These are phyloP conservation scores for Laguncularia racemosa DNA, from an alignment of 345 rosid species.

Conservation along the genomic window DNA sequence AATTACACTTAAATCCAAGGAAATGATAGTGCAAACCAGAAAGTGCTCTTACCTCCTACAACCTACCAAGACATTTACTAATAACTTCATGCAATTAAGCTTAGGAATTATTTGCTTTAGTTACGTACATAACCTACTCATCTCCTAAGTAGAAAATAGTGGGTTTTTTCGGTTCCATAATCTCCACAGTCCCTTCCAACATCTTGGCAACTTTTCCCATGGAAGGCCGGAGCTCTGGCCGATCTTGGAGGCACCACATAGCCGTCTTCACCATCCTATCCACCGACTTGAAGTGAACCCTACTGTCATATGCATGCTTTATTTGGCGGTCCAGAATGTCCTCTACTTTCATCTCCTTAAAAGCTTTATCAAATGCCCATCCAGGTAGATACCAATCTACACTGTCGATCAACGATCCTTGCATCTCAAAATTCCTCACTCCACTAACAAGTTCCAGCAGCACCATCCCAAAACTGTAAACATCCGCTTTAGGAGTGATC, in stretches of 20 bases:
- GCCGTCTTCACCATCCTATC: constrained; percentile 72
- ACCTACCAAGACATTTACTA: no score
- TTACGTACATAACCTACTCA: constrained; percentile 9
- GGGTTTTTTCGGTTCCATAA: constrained; percentile 57
- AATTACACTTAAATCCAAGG: no score
- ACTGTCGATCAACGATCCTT: constrained; percentile 35
- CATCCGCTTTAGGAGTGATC: constrained; percentile 55
- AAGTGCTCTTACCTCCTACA: no score
- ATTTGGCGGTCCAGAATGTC: constrained; percentile 54
- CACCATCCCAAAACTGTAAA: constrained; percentile 74
- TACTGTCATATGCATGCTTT: constrained; percentile 40
- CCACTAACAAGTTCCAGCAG: constrained; percentile 54
- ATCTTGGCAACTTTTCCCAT: constrained; percentile 78
- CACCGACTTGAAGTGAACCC: constrained; percentile 43
- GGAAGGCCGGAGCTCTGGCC: constrained; percentile 50
- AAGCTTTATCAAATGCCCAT: constrained; percentile 66
- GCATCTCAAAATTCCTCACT: constrained; percentile 40
- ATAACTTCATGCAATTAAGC: no score
- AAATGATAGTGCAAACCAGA: no score
- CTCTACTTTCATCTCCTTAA: constrained; percentile 54
- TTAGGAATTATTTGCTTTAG: no score
- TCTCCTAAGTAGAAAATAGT: constrained; percentile 56
- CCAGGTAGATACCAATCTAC: constrained; percentile 62
- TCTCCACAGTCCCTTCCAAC: constrained; percentile 69
- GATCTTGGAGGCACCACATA: constrained; percentile 70